Conservation (phyloP, 345 rosid species). For the Bruguiera gymnorhiza region DNA sequence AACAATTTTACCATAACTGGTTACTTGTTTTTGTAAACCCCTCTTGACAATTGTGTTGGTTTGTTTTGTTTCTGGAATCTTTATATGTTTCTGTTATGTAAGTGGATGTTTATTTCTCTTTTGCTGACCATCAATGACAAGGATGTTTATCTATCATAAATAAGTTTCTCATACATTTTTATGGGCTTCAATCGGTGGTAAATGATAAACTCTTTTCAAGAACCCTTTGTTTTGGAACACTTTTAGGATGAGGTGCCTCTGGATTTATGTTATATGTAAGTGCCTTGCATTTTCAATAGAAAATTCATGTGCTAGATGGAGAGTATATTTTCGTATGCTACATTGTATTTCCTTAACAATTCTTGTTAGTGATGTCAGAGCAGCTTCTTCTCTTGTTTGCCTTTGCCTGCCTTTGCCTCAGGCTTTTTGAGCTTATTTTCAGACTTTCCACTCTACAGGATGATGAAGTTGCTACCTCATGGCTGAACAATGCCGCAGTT, state of each 20-base stretch:
- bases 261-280: not conserved
- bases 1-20: not conserved
- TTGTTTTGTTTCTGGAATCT: not conserved
- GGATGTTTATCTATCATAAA: no score
- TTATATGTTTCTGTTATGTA: not conserved
- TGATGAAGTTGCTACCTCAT: slow-evolving; percentile 68
- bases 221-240: not conserved
- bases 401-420: not conserved
- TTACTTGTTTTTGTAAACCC: not conserved
- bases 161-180: not conserved
- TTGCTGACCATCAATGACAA: no score
- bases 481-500: slow-evolving; percentile 67
- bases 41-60: not conserved
- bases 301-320: not conserved
- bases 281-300: not conserved
- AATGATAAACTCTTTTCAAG: not conserved
- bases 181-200: not conserved
- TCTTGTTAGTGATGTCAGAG: not conserved
- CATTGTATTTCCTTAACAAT: not conserved
- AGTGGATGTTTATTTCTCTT: no score
- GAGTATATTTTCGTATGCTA: not conserved
- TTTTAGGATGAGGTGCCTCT: not conserved
- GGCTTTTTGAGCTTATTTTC: not conserved
- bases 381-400: not conserved
- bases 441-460: slow-evolving; percentile 37